Evolutionary conservation across 2,329 filamentous ascomycete species (phyloP).

Genomic region (Cladophialophora immunda): DNA sequence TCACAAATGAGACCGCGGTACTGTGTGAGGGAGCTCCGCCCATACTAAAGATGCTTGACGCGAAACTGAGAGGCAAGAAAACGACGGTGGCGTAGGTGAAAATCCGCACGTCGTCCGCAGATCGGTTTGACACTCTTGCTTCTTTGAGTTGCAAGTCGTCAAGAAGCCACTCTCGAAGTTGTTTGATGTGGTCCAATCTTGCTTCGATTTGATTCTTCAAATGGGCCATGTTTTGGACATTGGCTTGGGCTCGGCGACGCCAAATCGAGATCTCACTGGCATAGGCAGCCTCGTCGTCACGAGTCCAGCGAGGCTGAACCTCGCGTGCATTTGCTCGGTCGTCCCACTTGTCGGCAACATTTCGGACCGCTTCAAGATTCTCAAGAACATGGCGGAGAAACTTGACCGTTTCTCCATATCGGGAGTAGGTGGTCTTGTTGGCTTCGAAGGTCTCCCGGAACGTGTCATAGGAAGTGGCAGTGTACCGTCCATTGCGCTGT

Average conservation of each 20-base stretch:
- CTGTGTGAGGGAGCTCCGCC: not conserved
- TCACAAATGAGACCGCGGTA: not conserved
- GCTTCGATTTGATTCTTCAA: not conserved
- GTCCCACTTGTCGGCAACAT: not conserved
- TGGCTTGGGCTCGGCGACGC: not conserved
- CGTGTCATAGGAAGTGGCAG: not conserved
- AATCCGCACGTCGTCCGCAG: not conserved
- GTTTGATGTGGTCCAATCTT: not conserved
- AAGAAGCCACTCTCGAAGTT: not conserved
- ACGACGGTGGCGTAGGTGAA: constrained; percentile 1
- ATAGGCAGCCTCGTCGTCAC: not conserved
- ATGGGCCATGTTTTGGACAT: not conserved
- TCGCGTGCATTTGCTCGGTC: not conserved
- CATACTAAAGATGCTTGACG: not conserved
- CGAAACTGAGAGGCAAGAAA: not conserved
- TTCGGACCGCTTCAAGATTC: not conserved
- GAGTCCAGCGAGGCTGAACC: constrained; percentile 3
- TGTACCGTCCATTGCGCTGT: not conserved
- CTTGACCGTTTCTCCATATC: not conserved
- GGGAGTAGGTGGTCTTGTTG: not conserved
- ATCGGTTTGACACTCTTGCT: not conserved
- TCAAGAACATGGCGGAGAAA: not conserved
- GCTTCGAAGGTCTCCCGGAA: not conserved
- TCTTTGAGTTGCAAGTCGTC: not conserved
- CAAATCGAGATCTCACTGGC: not conserved